Conservation (phyloP, 441 rosid species). For the Erodium chrysanthum region DNA sequence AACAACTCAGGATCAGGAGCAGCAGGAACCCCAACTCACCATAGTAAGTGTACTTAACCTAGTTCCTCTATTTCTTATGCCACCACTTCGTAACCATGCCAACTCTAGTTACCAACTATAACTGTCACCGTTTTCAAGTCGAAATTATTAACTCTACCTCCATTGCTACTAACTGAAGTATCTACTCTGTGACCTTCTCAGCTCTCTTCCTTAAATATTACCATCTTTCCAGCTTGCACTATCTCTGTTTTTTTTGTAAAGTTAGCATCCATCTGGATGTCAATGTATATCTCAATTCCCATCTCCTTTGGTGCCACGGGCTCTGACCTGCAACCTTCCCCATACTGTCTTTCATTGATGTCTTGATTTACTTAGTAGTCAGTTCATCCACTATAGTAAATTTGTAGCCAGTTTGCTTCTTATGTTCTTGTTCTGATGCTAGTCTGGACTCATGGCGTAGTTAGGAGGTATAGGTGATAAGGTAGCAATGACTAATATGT, state of each 20-base stretch:
- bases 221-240: not conserved
- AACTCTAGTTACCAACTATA: not conserved
- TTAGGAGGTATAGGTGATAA: not conserved
- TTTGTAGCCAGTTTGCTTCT: not conserved
- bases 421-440: not conserved
- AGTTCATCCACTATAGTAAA: not conserved
- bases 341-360: not conserved
- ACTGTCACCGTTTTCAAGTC: not conserved
- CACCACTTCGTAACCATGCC: not conserved
- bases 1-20: conserved; percentile 23
- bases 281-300: not conserved
- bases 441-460: not conserved
- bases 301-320: not conserved
- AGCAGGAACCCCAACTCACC: conserved; percentile 21
- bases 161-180: not conserved
- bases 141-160: no score
- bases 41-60: conserved; percentile 36
- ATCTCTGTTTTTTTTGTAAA: conserved; percentile 4
- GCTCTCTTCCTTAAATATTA: not conserved
- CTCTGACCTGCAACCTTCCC: not conserved
- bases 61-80: not conserved
- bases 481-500: not conserved
- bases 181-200: not conserved
- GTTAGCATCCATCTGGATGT: not conserved
- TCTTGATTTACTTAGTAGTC: not conserved